Base-by-base conservation (phyloP, 306 rosid genomes). In the Begonia fuchsioides region DNA sequence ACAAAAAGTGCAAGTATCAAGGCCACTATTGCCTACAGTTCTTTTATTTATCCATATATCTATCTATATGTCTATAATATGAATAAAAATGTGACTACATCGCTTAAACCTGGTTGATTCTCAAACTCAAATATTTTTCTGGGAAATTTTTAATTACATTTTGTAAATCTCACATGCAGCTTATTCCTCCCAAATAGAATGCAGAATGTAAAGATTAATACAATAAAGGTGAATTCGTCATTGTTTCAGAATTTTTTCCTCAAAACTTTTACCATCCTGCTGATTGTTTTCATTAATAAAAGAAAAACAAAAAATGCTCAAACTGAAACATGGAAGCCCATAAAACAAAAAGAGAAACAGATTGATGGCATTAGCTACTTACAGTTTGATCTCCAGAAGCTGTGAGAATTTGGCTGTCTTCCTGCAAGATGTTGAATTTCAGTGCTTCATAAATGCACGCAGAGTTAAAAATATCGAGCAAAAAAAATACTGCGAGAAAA, bases 321-420 rank as follows among this genome's bases (percentile, higher is more conserved):
- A 26, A 2, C 35, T 8, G 7, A 18, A 11, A 15, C 43, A 55
- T 11, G 19, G 40, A 32, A 38, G 17, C 35, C 41, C 26, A 9
- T 52, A 38, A 43, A 11, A 41, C 10, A n/a, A 10, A 10, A 10
- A 40, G 11, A 40, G 32, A 26, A 55, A 16, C 39, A 44, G 55
- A 17, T 11, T n/a, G 11, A 15, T 15, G 38, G 14, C 5, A 18
- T 26, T n/a, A 26, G 44, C 38, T 50, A 69, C 94, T 77, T 68
- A 85, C 98, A 2, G 94, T 85, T 73, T 85, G 94, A 71, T 92
- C 98, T 32, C 96, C 94, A 17, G 98, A 85, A 59, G 94, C 98
- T 9, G 98, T 79, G 55, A 92, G 61, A 65, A 85, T 70, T 54
- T 75, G 94, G n/a, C 77, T 62, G 58, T 71, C 96, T 12, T 69